Evolutionary conservation across 208 protist species (phyloP), one percentile per base, ranked within the genome.

Genomic region (Leishmania tropica): DNA sequence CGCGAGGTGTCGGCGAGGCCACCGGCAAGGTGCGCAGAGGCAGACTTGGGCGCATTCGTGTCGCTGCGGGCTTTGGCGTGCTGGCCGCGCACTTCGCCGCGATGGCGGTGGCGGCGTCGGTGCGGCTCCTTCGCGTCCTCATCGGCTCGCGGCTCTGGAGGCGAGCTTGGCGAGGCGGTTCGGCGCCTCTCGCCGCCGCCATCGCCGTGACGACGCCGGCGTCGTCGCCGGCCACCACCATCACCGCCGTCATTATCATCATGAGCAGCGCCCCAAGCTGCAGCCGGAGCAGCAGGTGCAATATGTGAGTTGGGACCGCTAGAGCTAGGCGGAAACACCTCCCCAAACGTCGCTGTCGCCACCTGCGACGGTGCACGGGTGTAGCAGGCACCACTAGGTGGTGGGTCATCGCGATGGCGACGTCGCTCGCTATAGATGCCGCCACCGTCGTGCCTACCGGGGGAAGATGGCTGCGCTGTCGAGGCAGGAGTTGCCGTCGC

Each of bases 51-150:
- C n/a, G n/a, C 76, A 21, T 48, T 77, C 13, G 15, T 21, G 42
- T 68, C n/a, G 47, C 79, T 40, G 21, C 58, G 60, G 31, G 31
- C 10, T 0, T 19, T 56, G 19, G 78, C 75, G 31, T 31, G 56
- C 17, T 75, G 37, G 3, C 73, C n/a, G 73, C 47, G 82, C 35
- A 37, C n/a, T 45, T 53, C 62, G 28, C 4, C 56, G 15, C 74
- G 82, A 64, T 76, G 78, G 40, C 45, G 77, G 78, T 76, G 82
- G 17, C 45, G n/a, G 40, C 78, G 82, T 13, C 78, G 78, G 21
- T 56, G 56, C 48, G 11, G 19, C 37, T 58, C 74, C 40, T 56
- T 51, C 31, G 64, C 15, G 10, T 47, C 31, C 64, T 37, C 28
- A 28, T 60, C 31, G 31, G 31, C 31, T 51, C 35, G 60, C 28